Base-by-base conservation (phyloP, 768 basidiomycete species). In the Boletus barrowsii region DNA sequence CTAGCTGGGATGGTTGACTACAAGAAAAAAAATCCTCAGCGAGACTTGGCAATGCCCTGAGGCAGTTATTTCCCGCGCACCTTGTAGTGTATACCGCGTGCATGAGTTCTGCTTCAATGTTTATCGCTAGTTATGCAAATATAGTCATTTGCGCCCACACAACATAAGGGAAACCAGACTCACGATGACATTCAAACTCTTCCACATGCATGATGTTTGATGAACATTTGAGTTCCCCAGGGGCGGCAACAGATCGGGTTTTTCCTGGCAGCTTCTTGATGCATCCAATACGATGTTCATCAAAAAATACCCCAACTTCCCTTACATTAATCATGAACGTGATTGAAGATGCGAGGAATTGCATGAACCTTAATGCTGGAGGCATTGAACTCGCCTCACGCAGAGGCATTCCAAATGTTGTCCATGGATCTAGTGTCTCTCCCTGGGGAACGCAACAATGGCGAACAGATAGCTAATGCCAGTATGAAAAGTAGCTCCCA, bases 321-420 rank as follows among this genome's bases (percentile, higher is more conserved):
- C 74, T 73, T 5, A 98, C 77, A 55, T 83, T 77, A 3, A 79
- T 74, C 87, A 96, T 97, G 73, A 98, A 98, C 0, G 93, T 93
- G 47, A 98, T 84, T 1, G 89, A 90, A 3, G 93, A 93, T 32
- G 87, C 79, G 18, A 98, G 78, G 69, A 98, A 97, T 18, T 88
- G 83, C 17, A 88, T 82, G 57, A 98, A 84, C 57, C 96, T 91
- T 51, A 92, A 87, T 6, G 86, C 77, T 20, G 82, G 76, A 0
- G 90, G 90, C 42, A 95, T 84, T 0, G 90, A 81, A 3, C 76
- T 73, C 1, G 86, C 81, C 62, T 95, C 89, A 36, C 95, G 80
- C 1, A 96, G 78, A 3, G 76, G 74, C 87, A 98, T 93, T 53
- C 87, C 81, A 67, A 98, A 95, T 1, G 85, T 79, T 1, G 94